Conservation (phyloP, 2,329 filamentous ascomycete genomes). For the Cladophialophora chaetospira region DNA sequence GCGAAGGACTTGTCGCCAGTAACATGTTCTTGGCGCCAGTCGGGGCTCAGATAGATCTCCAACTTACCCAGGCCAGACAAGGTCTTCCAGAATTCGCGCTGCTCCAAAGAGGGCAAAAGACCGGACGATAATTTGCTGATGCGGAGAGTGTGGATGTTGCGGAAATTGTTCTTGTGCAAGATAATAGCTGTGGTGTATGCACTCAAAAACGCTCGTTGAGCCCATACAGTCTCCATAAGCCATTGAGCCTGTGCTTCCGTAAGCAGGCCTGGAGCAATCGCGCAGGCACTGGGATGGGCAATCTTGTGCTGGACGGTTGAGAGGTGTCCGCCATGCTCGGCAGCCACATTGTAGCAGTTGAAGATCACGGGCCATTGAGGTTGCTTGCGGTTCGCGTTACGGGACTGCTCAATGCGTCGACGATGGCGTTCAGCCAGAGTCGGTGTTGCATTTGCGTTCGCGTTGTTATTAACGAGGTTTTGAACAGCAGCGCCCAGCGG, state of each 20-base stretch:
- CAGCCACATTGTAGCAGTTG: conserved; percentile 37
- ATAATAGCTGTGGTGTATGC: conserved; percentile 67
- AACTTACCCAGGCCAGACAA: conserved; percentile 58
- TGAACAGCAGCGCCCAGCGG: background rate
- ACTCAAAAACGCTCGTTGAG: conserved; percentile 67
- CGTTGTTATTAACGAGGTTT: background rate
- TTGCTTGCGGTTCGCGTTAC: background rate
- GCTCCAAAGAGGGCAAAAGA: conserved; percentile 58
- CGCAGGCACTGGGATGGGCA: conserved; percentile 34
- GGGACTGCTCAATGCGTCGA: background rate
- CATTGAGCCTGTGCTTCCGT: conserved; percentile 67
- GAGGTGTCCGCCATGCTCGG: conserved; percentile 25
- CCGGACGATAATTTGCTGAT: conserved; percentile 66
- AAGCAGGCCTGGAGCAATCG: conserved; percentile 58
- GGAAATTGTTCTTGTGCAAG: conserved; percentile 60
- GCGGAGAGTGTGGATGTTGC: conserved; percentile 59
- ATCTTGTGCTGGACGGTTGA: conserved; percentile 28
- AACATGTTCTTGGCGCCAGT: conserved; percentile 61
- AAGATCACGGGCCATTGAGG: conserved; percentile 35
- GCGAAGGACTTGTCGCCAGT: conserved; percentile 56
- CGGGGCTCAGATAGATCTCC: conserved; percentile 63
- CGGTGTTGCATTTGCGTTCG: no score
- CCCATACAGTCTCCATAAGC: conserved; percentile 69
- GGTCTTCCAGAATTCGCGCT: conserved; percentile 63
- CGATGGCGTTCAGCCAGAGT: background rate